A percentile compares a stretch with the other conserved stretches of the same genome.
phyloP scores from a whole-genome alignment of 2,329 filamentous ascomycete genomes.

The Monilinia laxa region DNA sequence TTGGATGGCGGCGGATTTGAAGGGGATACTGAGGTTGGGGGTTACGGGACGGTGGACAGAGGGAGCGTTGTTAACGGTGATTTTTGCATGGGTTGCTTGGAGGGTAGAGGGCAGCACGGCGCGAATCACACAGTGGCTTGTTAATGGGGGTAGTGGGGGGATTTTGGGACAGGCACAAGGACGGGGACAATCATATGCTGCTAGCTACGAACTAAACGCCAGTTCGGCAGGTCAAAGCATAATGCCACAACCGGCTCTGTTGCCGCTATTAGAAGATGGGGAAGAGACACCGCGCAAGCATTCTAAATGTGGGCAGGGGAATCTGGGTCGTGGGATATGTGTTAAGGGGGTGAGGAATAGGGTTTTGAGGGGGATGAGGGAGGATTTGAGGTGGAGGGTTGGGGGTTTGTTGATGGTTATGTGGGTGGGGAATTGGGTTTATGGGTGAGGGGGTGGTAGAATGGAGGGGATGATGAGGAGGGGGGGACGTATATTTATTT shows the following conservation, averaged over 20 bases:
- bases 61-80: slow-evolving; percentile 43
- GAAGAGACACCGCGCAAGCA: slow-evolving; percentile 22
- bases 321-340: too few species aligned
- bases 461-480: too few species aligned
- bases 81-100: slow-evolving; percentile 48
- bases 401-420: slow-evolving; percentile 22
- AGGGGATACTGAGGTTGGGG: slow-evolving; percentile 47
- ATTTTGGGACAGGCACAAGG: too few species aligned
- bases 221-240: slow-evolving; percentile 19
- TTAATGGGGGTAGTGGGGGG: slow-evolving; percentile 37
- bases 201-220: too few species aligned
- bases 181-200: too few species aligned
- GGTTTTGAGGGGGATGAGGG: background rate
- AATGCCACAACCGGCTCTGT: slow-evolving; percentile 13
- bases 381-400: slow-evolving; percentile 26
- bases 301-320: slow-evolving; percentile 21
- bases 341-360: slow-evolving; percentile 26
- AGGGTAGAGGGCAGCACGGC: slow-evolving; percentile 43
- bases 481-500: too few species aligned
- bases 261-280: slow-evolving; percentile 22
- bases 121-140: slow-evolving; percentile 43
- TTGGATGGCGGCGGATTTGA: slow-evolving; percentile 59
- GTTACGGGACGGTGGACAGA: slow-evolving; percentile 42
- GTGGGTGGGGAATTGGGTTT: slow-evolving; percentile 30
- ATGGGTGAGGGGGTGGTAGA: slow-evolving; percentile 16